A percentile compares a stretch with the other conserved stretches of the same genome.
Conservation (phyloP, 805 yeast species). For the Wickerhamomyces xylosicus region DNA sequence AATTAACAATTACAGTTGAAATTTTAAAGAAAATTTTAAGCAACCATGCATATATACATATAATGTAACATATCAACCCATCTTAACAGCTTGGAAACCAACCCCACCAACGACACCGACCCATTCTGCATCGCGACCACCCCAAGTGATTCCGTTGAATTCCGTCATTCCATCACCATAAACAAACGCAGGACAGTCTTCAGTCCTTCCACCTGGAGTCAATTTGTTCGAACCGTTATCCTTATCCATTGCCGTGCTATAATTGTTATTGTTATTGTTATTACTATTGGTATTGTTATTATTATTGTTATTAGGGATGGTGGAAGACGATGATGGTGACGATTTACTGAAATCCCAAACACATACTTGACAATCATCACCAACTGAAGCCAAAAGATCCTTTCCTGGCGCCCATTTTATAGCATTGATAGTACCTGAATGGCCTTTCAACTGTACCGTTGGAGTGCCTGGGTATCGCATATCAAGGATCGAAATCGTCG, state of each 20-base stretch:
- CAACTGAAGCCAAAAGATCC: slow-evolving; percentile 51
- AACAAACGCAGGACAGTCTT: slow-evolving; percentile 22
- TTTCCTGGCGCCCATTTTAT: slow-evolving; percentile 79
- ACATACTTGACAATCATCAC: slow-evolving; percentile 65
- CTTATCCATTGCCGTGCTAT: too few species aligned
- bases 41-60: too few species aligned
- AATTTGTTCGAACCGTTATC: not conserved
- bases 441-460: slow-evolving; percentile 57
- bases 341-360: slow-evolving; percentile 44
- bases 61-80: too few species aligned
- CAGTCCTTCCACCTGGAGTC: not conserved
- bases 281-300: slow-evolving; percentile 1
- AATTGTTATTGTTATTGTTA: slow-evolving; percentile 1
- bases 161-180: slow-evolving; percentile 59
- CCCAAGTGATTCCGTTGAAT: slow-evolving; percentile 72
- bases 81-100: slow-evolving; percentile 24
- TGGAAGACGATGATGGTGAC: not conserved
- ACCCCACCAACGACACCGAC: slow-evolving; percentile 46
- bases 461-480: slow-evolving; percentile 86
- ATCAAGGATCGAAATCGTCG: slow-evolving; percentile 61
- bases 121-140: slow-evolving; percentile 62
- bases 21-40: too few species aligned
- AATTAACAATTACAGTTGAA: too few species aligned
- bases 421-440: slow-evolving; percentile 56
- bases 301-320: not conserved